These are phyloP conservation scores for Verticillium albo-atrum DNA, from an alignment of 2,329 filamentous ascomycete species.

Conservation along the genomic window DNA sequence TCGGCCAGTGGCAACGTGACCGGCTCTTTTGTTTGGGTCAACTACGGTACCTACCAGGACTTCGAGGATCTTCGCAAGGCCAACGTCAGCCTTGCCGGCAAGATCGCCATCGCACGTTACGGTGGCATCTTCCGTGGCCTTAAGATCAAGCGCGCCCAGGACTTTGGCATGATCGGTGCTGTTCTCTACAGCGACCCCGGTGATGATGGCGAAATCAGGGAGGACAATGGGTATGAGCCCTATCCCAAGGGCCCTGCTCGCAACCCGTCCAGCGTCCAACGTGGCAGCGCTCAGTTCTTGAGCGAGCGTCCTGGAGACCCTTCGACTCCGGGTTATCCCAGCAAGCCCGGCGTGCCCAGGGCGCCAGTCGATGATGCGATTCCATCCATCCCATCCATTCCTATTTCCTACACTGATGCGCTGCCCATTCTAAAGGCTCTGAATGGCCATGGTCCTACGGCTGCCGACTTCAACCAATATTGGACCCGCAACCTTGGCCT, in stretches of 20 bases:
- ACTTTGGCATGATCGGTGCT: constrained; percentile 82
- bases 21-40: constrained; percentile 79
- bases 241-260: constrained; percentile 87
- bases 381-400: constrained; percentile 83
- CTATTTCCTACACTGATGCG: constrained; percentile 84
- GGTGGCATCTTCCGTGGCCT: constrained; percentile 83
- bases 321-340: constrained; percentile 87
- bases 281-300: constrained; percentile 80
- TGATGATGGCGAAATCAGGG: constrained; percentile 78
- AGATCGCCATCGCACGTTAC: constrained; percentile 84
- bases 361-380: constrained; percentile 65
- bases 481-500: constrained; percentile 72
- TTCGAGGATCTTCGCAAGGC: constrained; percentile 76
- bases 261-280: constrained; percentile 83
- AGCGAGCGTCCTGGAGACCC: constrained; percentile 70
- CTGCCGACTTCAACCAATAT: constrained; percentile 64
- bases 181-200: constrained; percentile 86
- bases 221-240: constrained; percentile 70
- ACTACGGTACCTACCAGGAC: constrained; percentile 84
- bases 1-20: constrained; percentile 91
- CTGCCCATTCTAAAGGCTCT: constrained; percentile 84
- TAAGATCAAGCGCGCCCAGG: constrained; percentile 88
- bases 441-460: constrained; percentile 80
- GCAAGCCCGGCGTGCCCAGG: constrained; percentile 81
- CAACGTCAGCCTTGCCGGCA: constrained; percentile 72